These are phyloP conservation scores for Pichia sp. DNA, from an alignment of 1,139 yeast genomes.

Conservation along the genomic window DNA sequence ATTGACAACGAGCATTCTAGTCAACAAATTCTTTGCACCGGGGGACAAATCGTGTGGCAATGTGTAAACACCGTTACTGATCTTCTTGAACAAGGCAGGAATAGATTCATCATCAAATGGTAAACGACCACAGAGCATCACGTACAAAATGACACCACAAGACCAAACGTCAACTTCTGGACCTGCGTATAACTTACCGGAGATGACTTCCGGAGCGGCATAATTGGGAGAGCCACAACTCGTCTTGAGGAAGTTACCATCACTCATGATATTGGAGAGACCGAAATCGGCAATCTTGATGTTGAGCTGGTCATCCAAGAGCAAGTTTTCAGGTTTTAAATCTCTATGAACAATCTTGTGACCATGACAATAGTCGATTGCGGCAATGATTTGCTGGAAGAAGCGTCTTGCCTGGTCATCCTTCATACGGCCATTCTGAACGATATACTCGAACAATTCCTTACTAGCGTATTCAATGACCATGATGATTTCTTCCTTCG, in stretches of 20 bases:
- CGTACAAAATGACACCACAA: constrained; percentile 92
- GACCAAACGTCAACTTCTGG: constrained; percentile 99
- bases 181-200: constrained; percentile 95
- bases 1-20: constrained; percentile 93
- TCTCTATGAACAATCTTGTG: constrained; percentile 98
- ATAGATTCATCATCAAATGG: constrained; percentile 98
- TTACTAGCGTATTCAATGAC: constrained; percentile 97
- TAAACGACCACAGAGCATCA: constrained; percentile 93
- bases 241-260: constrained; percentile 92
- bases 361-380: constrained; percentile 96
- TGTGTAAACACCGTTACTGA: constrained; percentile 90
- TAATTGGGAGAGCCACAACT: constrained; percentile 97
- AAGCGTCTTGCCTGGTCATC: constrained; percentile 92
- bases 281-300: constrained; percentile 98
- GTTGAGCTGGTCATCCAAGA: constrained; percentile 83
- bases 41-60: constrained; percentile 82
- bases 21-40: constrained; percentile 82
- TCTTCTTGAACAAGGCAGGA: constrained; percentile 92
- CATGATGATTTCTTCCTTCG: constrained; percentile 95
- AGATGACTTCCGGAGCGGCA: constrained; percentile 97
- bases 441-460: constrained; percentile 92
- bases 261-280: constrained; percentile 93
- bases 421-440: constrained; percentile 90
- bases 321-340: constrained; percentile 87
- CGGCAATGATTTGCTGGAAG: constrained; percentile 96